Base-by-base conservation (phyloP, 2,329 filamentous ascomycete species). In the Talaromyces sp. region DNA sequence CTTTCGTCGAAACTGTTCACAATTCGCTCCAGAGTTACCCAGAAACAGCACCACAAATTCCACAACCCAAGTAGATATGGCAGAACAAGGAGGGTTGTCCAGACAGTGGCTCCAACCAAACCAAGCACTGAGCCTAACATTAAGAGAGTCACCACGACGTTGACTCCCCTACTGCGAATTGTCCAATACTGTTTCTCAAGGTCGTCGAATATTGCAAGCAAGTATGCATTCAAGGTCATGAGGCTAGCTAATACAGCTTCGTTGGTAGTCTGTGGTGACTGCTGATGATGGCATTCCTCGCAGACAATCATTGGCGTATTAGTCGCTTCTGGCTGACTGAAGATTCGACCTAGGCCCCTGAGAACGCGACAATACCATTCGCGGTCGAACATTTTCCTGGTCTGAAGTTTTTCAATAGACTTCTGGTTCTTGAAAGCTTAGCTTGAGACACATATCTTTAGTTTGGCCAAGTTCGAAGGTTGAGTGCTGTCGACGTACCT, bases 221-320 rank as follows among this genome's bases (percentile, higher is more conserved):
- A 24, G 33, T 65, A 65, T 1, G 50, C 33, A 24, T 57, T 57
- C 1, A 65, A 33, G 2, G 33, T 48, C 13, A 62, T 43, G 9
- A 65, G 19, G 27, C 63, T 65, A 9, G 48, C 48, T 16, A 65
- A 1, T 1, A 65, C 63, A 4, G 50, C 63, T 13, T 65, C n/a
- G 16, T 57, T 11, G 6, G 47, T 65, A 4, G 63, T 65, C 13
- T 35, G n/a, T 43, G 56, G 58, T 10, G 63, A 61, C 43, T 65
- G 63, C 19, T 27, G 41, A n/a, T 65, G 63, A 8, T 57, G 16
- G 50, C 63, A 65, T 39, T 62, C 16, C 27, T 65, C 63, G 33
- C 63, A 65, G 6, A 54, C 56, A 10, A 65, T 65, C 3, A 59
- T 43, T 22, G 63, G 63, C 22, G 31, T 43, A 37, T 22, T 50